Base-by-base conservation (phyloP, 352 stramenopile genomes). In the Pythium folliculosum region DNA sequence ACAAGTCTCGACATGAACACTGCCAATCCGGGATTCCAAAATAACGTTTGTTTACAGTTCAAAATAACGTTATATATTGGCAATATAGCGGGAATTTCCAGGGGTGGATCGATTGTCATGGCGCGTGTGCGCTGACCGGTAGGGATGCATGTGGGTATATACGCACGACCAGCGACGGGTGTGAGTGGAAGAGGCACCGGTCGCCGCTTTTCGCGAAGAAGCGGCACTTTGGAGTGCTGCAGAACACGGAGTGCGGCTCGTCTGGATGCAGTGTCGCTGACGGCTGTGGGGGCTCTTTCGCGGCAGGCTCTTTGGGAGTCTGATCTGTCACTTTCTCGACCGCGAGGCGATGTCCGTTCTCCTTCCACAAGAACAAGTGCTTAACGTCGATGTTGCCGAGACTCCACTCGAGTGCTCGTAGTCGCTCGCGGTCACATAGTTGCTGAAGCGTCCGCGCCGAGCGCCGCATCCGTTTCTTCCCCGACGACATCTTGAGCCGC, bases 121-220 rank as follows among this genome's bases (percentile, higher is more conserved):
- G 48, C 48, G 19, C 22, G 48, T 3, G 6, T 8, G 21, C 16
- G 48, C 21, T 32, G 22, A 25, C 35, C n/a, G 47, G n/a, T 5
- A n/a, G 5, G n/a, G 47, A 19, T 17, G 47, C 47, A 52, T 12
- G 3, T 2, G 51, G 23, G 16, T 48, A 27, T 48, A 12, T 9
- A 21, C 22, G 57, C 17, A 53, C 16, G 25, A 5, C 32, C 13
- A 58, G 47, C 65, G 30, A 50, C 43, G 0, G 59, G 38, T 23
- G 37, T 22, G 82, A 80, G 63, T 93, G 84, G 62, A 91, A 93
- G 53, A 69, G 80, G 67, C 85, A 93, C 45, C 56, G 70, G 35
- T 83, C 73, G 40, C 78, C 80, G 5, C 76, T 85, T 65, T 93
- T 93, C 32, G 85, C 85, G 38, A 76, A 93, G 23, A 77, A 76